Percentiles rank a stretch among this genome's conserved stretches.
Evolutionary conservation across 2,329 filamentous ascomycete genomes (phyloP).

Genomic region (Teratosphaeriaceae sp.): DNA sequence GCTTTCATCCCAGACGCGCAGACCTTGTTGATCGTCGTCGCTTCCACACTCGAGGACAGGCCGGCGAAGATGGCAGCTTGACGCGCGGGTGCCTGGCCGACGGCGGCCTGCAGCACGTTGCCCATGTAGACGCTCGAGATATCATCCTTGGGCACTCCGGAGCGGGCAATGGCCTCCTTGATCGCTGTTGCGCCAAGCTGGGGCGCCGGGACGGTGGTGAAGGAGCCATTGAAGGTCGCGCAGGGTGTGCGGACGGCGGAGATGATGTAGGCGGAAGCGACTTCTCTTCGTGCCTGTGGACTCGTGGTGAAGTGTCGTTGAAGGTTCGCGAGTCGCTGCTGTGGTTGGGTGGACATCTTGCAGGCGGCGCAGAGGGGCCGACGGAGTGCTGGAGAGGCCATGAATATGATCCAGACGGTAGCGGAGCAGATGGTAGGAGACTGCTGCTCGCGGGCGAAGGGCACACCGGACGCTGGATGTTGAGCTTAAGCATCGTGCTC

Average conservation of each 20-base stretch:
- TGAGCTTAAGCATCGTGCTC: too few relatives aligned
- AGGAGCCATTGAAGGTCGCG: conserved; percentile 93
- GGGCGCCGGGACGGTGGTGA: conserved; percentile 75
- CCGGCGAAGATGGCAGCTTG: conserved; percentile 88
- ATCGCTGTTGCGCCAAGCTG: conserved; percentile 85
- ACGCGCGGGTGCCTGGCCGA: conserved; percentile 86
- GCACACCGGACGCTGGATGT: too few relatives aligned
- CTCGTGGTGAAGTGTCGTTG: conserved; percentile 44
- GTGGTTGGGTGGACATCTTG: conserved; percentile 16
- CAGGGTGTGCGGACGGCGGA: conserved; percentile 86
- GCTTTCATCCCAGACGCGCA: conserved; percentile 94
- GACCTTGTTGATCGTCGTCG: conserved; percentile 95
- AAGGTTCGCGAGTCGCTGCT: conserved; percentile 21
- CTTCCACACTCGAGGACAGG: conserved; percentile 72
- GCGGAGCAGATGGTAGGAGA: too few relatives aligned
- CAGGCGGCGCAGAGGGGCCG: conserved; percentile 16
- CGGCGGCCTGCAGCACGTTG: conserved; percentile 76
- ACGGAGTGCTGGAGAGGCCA: conserved; percentile 18
- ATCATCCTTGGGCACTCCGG: conserved; percentile 69
- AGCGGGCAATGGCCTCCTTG: conserved; percentile 82
- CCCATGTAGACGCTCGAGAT: conserved; percentile 97
- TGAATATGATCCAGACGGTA: too few relatives aligned
- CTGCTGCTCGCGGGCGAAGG: too few relatives aligned
- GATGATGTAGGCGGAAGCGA: conserved; percentile 90
- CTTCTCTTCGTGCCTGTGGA: conserved; percentile 50